phyloP scores from a whole-genome alignment of 805 yeast genomes.

The Torulaspora maleeae region DNA sequence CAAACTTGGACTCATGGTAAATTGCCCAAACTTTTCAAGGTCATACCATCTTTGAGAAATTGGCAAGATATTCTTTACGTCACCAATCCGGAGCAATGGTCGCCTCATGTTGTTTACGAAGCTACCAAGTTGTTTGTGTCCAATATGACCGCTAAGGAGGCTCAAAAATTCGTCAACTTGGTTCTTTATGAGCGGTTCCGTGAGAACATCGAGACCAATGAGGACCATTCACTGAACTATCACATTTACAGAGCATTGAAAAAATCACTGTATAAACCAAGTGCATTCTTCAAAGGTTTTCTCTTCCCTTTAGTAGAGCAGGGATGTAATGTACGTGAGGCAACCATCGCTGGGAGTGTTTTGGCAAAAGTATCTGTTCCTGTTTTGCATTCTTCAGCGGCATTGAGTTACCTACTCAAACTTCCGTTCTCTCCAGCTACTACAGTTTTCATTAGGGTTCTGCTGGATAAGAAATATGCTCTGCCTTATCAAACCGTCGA shows the following conservation, averaged over 20 bases:
- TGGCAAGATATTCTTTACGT: slow-evolving; percentile 96
- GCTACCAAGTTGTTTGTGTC: slow-evolving; percentile 94
- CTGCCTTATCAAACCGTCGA: slow-evolving; percentile 95
- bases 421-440: slow-evolving; percentile 83
- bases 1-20: slow-evolving; percentile 92
- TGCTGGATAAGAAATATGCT: slow-evolving; percentile 92
- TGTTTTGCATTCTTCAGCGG: slow-evolving; percentile 93
- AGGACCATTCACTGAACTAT: slow-evolving; percentile 77
- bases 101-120: slow-evolving; percentile 90
- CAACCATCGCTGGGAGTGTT: slow-evolving; percentile 90
- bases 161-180: slow-evolving; percentile 71
- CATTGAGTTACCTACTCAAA: slow-evolving; percentile 76
- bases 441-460: slow-evolving; percentile 81
- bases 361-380: slow-evolving; percentile 87
- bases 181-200: slow-evolving; percentile 71
- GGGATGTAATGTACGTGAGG: slow-evolving; percentile 90
- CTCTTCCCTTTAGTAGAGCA: slow-evolving; percentile 83
- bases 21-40: slow-evolving; percentile 93
- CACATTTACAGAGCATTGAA: slow-evolving; percentile 89
- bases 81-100: slow-evolving; percentile 90
- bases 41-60: slow-evolving; percentile 83
- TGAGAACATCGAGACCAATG: slow-evolving; percentile 63
- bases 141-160: slow-evolving; percentile 78
- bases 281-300: slow-evolving; percentile 96
- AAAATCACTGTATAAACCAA: slow-evolving; percentile 92